phyloP scores from a whole-genome alignment of 306 rosid species.

The peach (Prunus persica) region Prunus_persica_NCBIv2 NC_034014.1:24404001-24404500 shows the following conservation, averaged over 20 bases:
- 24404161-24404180: background rate
- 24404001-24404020: constrained; percentile 61
- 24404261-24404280: background rate
- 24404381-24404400: constrained; percentile 25
- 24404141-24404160: constrained; percentile 13
- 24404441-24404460: constrained; percentile 15
- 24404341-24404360: constrained; percentile 12
- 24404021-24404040: constrained; percentile 45
- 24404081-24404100: constrained; percentile 54
- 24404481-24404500: background rate
- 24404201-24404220: constrained; percentile 25
- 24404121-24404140: constrained; percentile 25
- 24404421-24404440: constrained; percentile 33
- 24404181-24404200: constrained; percentile 11
- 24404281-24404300: background rate
- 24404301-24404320: background rate
- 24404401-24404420: constrained; percentile 36
- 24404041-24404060: constrained; percentile 52
- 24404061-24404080: constrained; percentile 34
- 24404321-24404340: background rate
- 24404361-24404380: constrained; percentile 40
- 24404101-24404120: constrained; percentile 30
- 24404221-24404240: background rate
- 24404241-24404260: background rate
- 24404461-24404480: background rate